Evolutionary conservation across 345 rosid species (phyloP).

Genomic region (Linum lewisii): DNA sequence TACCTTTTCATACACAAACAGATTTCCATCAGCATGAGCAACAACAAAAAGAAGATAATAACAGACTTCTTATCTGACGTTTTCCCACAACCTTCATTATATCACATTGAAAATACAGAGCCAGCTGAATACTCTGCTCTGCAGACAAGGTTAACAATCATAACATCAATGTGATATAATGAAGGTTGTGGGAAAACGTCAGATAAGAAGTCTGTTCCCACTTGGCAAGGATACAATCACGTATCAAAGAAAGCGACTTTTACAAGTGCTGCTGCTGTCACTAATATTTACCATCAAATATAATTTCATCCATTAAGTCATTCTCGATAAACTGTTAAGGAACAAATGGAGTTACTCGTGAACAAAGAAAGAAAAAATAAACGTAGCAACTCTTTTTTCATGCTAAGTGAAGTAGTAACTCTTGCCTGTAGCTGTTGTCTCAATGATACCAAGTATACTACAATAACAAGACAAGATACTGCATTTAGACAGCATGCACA

Average conservation of each 20-base stretch:
- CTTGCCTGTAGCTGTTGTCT: slow-evolving; percentile 95
- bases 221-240: neutral
- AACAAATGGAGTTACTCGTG: neutral
- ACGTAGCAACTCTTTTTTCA: no score
- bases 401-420: slow-evolving; percentile 2
- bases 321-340: neutral
- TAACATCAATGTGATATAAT: neutral
- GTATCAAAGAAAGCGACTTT: neutral
- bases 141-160: neutral
- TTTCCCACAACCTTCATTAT: neutral
- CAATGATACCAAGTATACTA: slow-evolving; percentile 92
- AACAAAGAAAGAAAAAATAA: neutral
- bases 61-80: neutral
- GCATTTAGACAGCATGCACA: slow-evolving; percentile 16
- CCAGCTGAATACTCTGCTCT: neutral
- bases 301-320: neutral
- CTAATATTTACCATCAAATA: neutral
- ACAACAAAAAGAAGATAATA: slow-evolving; percentile 44
- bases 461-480: slow-evolving; percentile 33
- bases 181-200: no score
- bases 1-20: slow-evolving; percentile 95
- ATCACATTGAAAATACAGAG: neutral
- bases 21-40: slow-evolving; percentile 96
- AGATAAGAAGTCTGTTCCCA: no score
- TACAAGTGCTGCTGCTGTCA: neutral